Evolutionary conservation across 2,329 filamentous ascomycete genomes (phyloP), one percentile per base, ranked within the genome.

Genomic region (Chaetomium strumarium): DNA sequence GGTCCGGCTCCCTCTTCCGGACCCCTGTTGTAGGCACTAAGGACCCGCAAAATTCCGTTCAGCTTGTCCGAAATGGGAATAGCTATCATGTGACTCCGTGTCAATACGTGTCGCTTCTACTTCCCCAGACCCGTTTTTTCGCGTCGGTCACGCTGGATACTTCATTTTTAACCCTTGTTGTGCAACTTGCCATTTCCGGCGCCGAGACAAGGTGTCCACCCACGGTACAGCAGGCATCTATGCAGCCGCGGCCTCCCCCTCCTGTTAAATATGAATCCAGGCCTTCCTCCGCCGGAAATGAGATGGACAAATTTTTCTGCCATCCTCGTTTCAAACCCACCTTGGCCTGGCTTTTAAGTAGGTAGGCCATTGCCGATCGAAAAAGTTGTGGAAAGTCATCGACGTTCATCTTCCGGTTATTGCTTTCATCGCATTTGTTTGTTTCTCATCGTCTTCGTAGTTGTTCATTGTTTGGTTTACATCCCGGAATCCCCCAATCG

Each of bases 31-130:
- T 2, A 17, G 14, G 37, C 30, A 36, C 9, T 33, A 2, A 2
- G 6, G 17, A 49, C 40, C 39, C 42, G 39, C 29, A 41, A 46
- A 50, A 41, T 14, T 37, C 44, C 48, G 48, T 40, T 30, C 24
- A 16, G 34, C 36, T 47, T 50, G 33, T 1, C 57, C 51, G 10
- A 51, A 53, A 57, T 37, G 20, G 59, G 58, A 5, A 48, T 56
- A 53, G 46, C 33, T 19, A 36, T 63, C 61, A 59, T 47, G 52
- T 60, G 60, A 59, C 47, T 46, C 39, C 60, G 60, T 43, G 60
- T 48, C 30, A 29, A 7, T 24, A 4, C 24, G 24, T 7, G 24
- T 24, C 24, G 53, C 55, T 55, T 46, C 33, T 48, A 38, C 31
- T 50, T 45, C 45, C 41, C 53, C 49, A n/a, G 37, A 43, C 46